Conservation (phyloP, 2,329 filamentous ascomycete genomes). For the Paradendryphiella salina region DNA sequence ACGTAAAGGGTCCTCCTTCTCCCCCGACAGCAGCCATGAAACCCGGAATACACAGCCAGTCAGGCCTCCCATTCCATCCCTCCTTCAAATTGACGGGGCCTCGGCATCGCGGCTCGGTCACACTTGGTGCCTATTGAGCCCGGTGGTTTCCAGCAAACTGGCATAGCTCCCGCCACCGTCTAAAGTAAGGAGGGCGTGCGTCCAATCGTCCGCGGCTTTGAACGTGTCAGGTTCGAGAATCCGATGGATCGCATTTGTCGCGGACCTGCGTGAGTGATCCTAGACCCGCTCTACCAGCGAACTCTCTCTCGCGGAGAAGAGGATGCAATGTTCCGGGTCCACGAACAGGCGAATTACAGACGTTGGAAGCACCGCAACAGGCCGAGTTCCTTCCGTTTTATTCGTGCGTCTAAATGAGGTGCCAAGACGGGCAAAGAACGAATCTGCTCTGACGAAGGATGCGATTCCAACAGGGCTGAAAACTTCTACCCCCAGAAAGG, state of each 20-base stretch:
- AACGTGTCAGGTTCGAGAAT: conserved; percentile 4
- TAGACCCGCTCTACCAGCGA: conserved; percentile 2
- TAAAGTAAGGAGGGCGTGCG: not conserved
- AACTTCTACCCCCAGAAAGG: not conserved
- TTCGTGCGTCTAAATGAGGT: not conserved
- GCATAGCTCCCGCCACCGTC: not conserved
- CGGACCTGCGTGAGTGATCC: not conserved
- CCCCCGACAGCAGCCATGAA: not conserved
- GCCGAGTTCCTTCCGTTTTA: not conserved
- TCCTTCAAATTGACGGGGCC: not conserved
- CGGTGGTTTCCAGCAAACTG: not conserved
- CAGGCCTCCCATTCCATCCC: not conserved
- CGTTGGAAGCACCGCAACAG: not conserved
- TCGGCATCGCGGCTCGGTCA: not conserved
- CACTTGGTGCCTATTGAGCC: not conserved
- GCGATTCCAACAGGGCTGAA: conserved; percentile 1
- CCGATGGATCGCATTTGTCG: conserved; percentile 2
- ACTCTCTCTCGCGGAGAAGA: not conserved
- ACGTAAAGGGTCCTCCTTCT: not conserved
- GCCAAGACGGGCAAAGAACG: not conserved
- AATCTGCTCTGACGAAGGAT: not conserved
- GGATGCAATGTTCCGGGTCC: too few species aligned
- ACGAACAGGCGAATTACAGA: too few species aligned
- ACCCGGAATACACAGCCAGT: not conserved
- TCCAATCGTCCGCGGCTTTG: not conserved